Percentiles rank a stretch among this genome's conserved stretches.
phyloP scores from a whole-genome alignment of 352 stramenopile species.

The Phytophthora cactorum region DNA sequence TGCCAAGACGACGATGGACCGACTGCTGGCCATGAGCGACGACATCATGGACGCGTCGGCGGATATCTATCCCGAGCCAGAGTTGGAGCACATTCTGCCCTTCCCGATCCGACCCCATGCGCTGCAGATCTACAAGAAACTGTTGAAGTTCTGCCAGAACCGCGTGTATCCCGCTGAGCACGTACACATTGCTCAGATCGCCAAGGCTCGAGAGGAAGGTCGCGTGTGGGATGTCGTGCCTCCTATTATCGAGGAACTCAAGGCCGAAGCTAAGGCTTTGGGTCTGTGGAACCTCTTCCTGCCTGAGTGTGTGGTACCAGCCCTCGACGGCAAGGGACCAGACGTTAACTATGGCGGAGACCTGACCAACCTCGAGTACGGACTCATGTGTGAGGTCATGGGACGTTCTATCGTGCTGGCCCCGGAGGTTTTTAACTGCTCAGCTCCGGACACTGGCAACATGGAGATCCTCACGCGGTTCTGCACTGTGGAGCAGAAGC shows the following conservation, averaged over 20 bases:
- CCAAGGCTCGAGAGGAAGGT: constrained; percentile 51
- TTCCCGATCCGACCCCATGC: constrained; percentile 85
- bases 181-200: constrained; percentile 82
- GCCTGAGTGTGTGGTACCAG: constrained; percentile 59
- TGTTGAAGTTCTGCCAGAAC: constrained; percentile 89
- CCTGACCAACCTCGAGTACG: constrained; percentile 94
- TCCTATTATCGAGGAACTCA: constrained; percentile 90
- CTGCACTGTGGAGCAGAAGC: constrained; percentile 91
- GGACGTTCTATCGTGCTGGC: constrained; percentile 89
- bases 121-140: constrained; percentile 79
- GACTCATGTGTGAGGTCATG: constrained; percentile 96
- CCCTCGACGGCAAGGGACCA: constrained; percentile 49
- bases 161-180: constrained; percentile 92
- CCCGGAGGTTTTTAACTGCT: constrained; percentile 97
- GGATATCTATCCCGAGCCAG: constrained; percentile 55
- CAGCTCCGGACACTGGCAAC: constrained; percentile 97
- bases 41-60: constrained; percentile 42
- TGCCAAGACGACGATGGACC: constrained; percentile 73
- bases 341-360: constrained; percentile 69
- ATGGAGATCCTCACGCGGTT: constrained; percentile 98
- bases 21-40: constrained; percentile 56
- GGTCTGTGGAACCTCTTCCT: constrained; percentile 98
- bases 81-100: constrained; percentile 61
- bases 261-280: constrained; percentile 88
- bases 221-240: constrained; percentile 87